Conservation (phyloP, 1,284 basidiomycete genomes). For the Schizophyllum amplum region DNA sequence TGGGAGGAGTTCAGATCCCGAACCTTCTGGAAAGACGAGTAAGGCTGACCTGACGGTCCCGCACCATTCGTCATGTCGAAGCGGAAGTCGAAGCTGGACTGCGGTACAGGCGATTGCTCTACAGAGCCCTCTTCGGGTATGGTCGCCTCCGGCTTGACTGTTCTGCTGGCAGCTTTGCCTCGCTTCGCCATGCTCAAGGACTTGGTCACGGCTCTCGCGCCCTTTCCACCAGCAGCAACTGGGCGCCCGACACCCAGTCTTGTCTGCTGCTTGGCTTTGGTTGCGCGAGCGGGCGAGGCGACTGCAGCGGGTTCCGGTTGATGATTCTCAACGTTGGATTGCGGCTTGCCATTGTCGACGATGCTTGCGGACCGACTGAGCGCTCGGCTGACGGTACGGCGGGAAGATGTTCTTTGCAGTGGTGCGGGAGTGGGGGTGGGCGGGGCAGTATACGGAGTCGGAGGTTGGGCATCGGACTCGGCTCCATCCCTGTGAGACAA, state of each 20-base stretch:
- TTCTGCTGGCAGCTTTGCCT: conserved; percentile 37
- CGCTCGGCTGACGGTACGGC: conserved; percentile 14
- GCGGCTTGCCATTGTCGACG: conserved; percentile 41
- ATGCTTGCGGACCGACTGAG: conserved; percentile 21
- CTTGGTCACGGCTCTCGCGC: conserved; percentile 55
- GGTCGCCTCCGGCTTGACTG: conserved; percentile 44
- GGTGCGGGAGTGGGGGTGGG: conserved; percentile 3
- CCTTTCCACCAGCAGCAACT: conserved; percentile 48
- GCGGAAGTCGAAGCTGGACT: not conserved
- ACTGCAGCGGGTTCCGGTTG: conserved; percentile 19
- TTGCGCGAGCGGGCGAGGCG: conserved; percentile 36
- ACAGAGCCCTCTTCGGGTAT: conserved; percentile 46
- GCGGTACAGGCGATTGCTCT: conserved; percentile 2
- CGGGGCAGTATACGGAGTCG: not conserved
- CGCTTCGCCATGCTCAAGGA: conserved; percentile 39
- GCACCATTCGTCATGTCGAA: not conserved
- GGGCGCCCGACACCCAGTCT: conserved; percentile 69
- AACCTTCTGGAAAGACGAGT: not conserved
- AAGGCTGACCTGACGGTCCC: not conserved
- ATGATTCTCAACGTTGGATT: conserved; percentile 23
- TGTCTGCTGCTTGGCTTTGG: conserved; percentile 66
- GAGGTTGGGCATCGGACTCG: not conserved
- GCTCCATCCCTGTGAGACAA: not conserved
- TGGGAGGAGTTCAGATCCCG: not conserved
- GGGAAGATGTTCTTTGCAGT: conserved; percentile 20